These are phyloP conservation scores for Annulohypoxylon maeteangense DNA, from an alignment of 495 filamentous ascomycete genomes.

Conservation along the genomic window DNA sequence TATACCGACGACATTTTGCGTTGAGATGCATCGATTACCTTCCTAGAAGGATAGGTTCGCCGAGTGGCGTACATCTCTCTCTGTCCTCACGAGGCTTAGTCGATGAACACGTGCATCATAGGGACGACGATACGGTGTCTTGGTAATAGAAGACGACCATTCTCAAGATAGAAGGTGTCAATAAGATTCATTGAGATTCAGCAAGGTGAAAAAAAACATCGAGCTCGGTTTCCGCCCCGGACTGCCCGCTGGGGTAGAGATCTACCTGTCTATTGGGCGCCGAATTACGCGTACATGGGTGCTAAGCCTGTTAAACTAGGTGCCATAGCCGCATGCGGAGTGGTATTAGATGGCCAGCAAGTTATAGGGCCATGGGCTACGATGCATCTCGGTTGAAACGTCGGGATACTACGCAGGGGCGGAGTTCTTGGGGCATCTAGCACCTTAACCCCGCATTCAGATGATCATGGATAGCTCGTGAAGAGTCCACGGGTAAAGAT, in stretches of 20 bases:
- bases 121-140: conserved; percentile 17
- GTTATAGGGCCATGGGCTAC: conserved; percentile 11
- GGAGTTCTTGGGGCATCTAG: neutral
- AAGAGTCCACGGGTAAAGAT: neutral
- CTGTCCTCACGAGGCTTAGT: conserved; percentile 6
- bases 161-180: conserved; percentile 37
- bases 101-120: conserved; percentile 26
- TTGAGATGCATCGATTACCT: conserved; percentile 30
- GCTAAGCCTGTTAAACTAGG: neutral
- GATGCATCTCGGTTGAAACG: conserved; percentile 5
- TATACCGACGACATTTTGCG: conserved; percentile 6
- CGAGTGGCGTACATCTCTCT: conserved; percentile 7
- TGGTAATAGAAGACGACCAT: neutral
- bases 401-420: conserved; percentile 6
- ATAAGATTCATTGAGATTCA: neutral
- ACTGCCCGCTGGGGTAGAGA: conserved; percentile 3
- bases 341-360: neutral
- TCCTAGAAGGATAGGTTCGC: conserved; percentile 33
- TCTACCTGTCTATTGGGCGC: conserved; percentile 7
- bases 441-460: neutral
- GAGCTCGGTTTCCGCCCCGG: conserved; percentile 4
- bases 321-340: neutral
- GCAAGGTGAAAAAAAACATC: neutral
- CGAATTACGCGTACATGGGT: neutral
- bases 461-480: neutral